Base-by-base conservation (phyloP, 805 yeast species). In the Citeromyces matritensis region DNA sequence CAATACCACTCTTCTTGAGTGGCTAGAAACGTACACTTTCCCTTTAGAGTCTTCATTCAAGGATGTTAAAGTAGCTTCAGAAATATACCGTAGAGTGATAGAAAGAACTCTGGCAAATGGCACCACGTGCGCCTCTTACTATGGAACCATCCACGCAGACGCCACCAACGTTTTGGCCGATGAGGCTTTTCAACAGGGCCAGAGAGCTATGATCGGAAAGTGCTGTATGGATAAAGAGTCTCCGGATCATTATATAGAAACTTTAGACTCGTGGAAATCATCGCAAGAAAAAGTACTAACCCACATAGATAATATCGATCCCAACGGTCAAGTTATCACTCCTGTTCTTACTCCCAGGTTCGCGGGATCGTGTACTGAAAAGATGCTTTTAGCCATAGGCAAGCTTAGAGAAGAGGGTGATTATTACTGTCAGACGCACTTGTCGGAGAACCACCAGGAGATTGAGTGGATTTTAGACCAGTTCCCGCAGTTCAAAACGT, bases 191-290 rank as follows among this genome's bases (percentile, higher is more conserved):
- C 37, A 58, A 26, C 42, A 57, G 21, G 94, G 95, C 25, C 97
- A 86, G 53, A 61, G 96, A 37, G 95, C 95, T 0, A 65, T 81
- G 33, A 72, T 91, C 25, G 98, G 98, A 4, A 77, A 88, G 43
- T 94, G 84, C 13, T 91, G 97, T 49, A 91, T 91, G 97, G 78
- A 85, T 47, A 66, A 69, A 37, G 76, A 82, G 54, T 69, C 83
- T 1, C 93, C 91, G 1, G 77, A 68, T 21, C 78, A 69, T 47
- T 73, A 82, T 49, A 49, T 59, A 27, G 86, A 82, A 43, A 57
- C 72, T 1, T 48, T 44, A 19, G 53, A 70, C 15, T 68, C 64
- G 17, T 67, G 78, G 14, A 45, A 71, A 19, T 43, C 54, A n/a
- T 58, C 73, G 4, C 77, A 78, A 37, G 37, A 53, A 5, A 53